Percentiles rank a stretch among this genome's conserved stretches.
Evolutionary conservation across 1,284 basidiomycete species (phyloP).

Genomic region (Ceratobasidium sp.): DNA sequence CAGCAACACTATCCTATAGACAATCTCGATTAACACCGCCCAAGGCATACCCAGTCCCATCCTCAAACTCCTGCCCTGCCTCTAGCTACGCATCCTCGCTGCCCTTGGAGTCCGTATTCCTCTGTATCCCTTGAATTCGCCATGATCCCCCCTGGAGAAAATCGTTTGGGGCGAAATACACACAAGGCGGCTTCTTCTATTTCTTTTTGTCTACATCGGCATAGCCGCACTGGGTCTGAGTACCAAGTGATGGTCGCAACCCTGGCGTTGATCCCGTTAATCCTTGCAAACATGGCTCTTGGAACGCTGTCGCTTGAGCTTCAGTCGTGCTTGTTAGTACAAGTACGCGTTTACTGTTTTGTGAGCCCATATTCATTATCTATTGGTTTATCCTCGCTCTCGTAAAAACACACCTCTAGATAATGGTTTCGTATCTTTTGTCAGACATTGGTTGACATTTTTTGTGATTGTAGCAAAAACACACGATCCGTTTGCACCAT

Average conservation of each 20-base stretch:
- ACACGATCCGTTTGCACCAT: too few relatives aligned
- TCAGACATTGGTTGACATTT: too few relatives aligned
- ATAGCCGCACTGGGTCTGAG: constrained; percentile 53
- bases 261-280: constrained; percentile 57
- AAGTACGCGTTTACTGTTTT: constrained; percentile 64
- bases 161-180: constrained; percentile 58
- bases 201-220: constrained; percentile 54
- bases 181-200: constrained; percentile 62
- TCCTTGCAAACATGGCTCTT: constrained; percentile 64
- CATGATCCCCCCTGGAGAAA: too few relatives aligned
- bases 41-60: constrained; percentile 60
- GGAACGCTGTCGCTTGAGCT: constrained; percentile 63
- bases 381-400: too few relatives aligned
- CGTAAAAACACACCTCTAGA: too few relatives aligned
- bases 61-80: constrained; percentile 57
- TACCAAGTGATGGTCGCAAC: constrained; percentile 53
- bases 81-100: constrained; percentile 55
- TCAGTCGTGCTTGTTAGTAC: constrained; percentile 60
- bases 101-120: constrained; percentile 56
- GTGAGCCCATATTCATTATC: constrained; percentile 60
- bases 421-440: too few relatives aligned
- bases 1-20: constrained; percentile 56
- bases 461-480: too few relatives aligned
- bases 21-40: constrained; percentile 58
- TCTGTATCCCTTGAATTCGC: constrained; percentile 48